Conservation (phyloP, 2,329 filamentous ascomycete genomes). For the Sarocladium brachiariae region DNA sequence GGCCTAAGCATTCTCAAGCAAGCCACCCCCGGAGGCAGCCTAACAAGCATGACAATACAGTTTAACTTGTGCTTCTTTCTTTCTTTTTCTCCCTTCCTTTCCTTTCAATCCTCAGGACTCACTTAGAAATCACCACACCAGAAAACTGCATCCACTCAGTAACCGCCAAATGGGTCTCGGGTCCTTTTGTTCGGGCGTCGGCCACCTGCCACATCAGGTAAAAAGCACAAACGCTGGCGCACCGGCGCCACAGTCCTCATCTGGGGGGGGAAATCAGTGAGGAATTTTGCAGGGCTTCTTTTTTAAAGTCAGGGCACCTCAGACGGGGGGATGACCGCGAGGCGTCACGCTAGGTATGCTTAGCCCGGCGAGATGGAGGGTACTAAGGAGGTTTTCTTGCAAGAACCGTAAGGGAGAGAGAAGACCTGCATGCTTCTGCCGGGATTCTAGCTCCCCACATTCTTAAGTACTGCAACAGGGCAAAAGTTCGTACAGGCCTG, state of each 20-base stretch:
- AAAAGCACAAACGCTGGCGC: neutral
- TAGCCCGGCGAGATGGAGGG: neutral
- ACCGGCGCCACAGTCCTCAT: neutral
- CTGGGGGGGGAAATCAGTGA: neutral
- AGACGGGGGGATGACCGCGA: neutral
- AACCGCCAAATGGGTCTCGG: neutral
- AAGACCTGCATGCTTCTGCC: conserved; percentile 7
- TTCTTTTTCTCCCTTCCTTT: neutral
- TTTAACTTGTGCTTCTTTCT: too few species aligned
- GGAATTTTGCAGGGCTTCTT: neutral
- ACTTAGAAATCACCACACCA: neutral
- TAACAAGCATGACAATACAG: neutral
- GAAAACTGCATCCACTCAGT: neutral
- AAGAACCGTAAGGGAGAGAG: neutral
- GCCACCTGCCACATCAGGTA: neutral
- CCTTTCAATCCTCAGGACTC: too few species aligned
- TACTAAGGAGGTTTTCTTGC: too few species aligned
- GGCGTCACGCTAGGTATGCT: neutral
- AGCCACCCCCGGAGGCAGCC: too few species aligned
- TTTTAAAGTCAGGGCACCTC: neutral
- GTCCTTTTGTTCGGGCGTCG: conserved; percentile 3
- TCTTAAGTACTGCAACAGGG: too few species aligned
- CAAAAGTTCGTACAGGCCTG: too few species aligned
- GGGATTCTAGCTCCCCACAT: conserved; percentile 7
- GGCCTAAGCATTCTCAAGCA: too few species aligned